Evolutionary conservation across 2,329 filamentous ascomycete genomes (phyloP).

Genomic region (Penicillium sp.): DNA sequence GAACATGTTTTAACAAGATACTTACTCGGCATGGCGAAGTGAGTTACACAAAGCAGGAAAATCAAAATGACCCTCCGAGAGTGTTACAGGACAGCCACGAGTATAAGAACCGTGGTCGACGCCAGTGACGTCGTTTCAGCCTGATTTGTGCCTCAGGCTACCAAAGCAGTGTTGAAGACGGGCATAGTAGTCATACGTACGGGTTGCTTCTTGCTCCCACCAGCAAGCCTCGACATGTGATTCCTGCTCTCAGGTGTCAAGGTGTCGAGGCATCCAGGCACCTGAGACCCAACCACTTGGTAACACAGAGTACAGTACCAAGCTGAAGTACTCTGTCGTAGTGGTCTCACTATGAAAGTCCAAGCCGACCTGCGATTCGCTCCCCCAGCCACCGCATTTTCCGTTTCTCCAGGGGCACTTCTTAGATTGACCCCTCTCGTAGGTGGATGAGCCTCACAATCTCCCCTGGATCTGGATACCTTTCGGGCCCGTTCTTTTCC

Average conservation of each 20-base stretch:
- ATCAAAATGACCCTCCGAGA: background rate
- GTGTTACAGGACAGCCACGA: constrained; percentile 7
- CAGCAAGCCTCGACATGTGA: background rate
- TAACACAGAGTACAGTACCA: background rate
- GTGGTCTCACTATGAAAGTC: background rate
- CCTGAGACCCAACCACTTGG: background rate
- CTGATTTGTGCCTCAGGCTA: background rate
- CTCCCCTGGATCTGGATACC: background rate
- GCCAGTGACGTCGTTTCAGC: constrained; percentile 26
- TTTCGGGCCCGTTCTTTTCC: background rate
- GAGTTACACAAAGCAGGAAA: constrained; percentile 13
- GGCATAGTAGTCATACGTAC: too few species aligned
- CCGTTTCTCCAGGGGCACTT: constrained; percentile 1
- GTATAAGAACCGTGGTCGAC: constrained; percentile 12
- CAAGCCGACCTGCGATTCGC: constrained; percentile 2
- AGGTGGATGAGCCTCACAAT: background rate
- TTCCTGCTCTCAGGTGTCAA: background rate
- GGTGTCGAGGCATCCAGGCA: constrained; percentile 4
- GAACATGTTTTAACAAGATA: background rate
- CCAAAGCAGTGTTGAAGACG: background rate
- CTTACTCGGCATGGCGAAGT: constrained; percentile 33
- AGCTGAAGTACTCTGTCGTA: background rate
- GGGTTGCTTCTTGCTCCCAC: too few species aligned
- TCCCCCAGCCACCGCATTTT: constrained; percentile 31
- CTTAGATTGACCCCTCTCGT: background rate